Evolutionary conservation across 495 filamentous ascomycete species (phyloP), one percentile per base, ranked within the genome.

Genomic region (Lophiostoma macrostomum): DNA sequence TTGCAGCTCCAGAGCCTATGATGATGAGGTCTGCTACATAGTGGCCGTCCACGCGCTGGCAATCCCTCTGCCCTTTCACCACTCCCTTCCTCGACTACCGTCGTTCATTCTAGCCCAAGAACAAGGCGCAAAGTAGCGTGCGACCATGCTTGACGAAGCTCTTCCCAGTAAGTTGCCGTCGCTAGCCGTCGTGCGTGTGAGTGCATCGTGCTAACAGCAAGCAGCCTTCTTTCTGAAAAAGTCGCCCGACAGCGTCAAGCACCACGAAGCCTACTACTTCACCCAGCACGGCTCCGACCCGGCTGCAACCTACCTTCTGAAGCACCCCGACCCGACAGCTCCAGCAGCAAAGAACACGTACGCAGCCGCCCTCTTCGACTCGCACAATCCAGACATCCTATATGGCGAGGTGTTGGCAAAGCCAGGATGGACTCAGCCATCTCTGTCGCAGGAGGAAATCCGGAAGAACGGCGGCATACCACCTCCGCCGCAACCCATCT

Each of bases 121-220:
- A 7, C 14, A 36, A 20, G 1, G 10, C 44, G 5, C n/a, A n/a
- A 16, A 29, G 28, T 50, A 57, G 31, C 34, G 54, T 62, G 58
- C 38, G 29, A 43, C 57, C 53, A 96, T 96, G 90, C 79, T 98
- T 46, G 93, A 98, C 81, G 88, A 94, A 69, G 95, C 90, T 68
- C 79, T 98, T 4, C 93, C 93, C 55, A 90, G 83, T 86, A 74
- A 64, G 79, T 67, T 19, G 24, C 41, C 30, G n/a, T n/a, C 42
- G 12, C 12, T 14, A 32, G 25, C 19, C 14, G 18, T 20, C 13
- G n/a, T 1, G 22, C 27, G 27, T 40, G 16, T 1, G 36, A 54
- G 27, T 74, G 74, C 57, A 73, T 37, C 19, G 8, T 32, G 18
- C 27, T 48, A 27, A 48, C 44, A 32, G 20, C 31, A 54, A 43